Base-by-base conservation (phyloP, 768 basidiomycete species). In the Tubosaeta sp. region DNA sequence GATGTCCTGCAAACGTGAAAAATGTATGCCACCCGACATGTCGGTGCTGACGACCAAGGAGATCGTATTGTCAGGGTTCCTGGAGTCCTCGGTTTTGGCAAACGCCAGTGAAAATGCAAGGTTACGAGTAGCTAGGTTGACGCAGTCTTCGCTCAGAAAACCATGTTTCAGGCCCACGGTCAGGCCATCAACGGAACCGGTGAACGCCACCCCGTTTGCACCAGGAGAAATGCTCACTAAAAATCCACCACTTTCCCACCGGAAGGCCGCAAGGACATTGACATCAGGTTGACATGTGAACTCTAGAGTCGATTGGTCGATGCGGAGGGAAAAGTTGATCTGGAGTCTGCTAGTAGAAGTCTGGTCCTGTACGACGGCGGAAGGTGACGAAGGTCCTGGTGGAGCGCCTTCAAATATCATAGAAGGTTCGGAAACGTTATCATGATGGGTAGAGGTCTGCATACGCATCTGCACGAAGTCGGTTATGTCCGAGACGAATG, bases 241-340 rank as follows among this genome's bases (percentile, higher is more conserved):
- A 62, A 97, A 94, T 0, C 93, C 94, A 36, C 95, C 95, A 58
- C 90, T 94, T 48, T 95, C 87, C 95, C 95, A 98, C 42, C 90
- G 80, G 30, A 96, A 63, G 2, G 86, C 86, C 13, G 90, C 91
- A 36, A 87, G 77, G n/a, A 96, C 94, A 56, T 94, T 92, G 46
- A 93, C 90, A 61, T 94, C 91, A 0, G 92, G 92, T 53, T 85
- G 83, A 58, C 95, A 97, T 1, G 88, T 90, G 24, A 98, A 71
- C 52, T 88, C 84, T 44, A 98, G 76, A 48, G 79, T 84, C 0
- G 95, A 97, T 61, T 86, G 80, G 62, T 97, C 93, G 57, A 98
- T 95, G 25, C 90, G 88, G 30, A 98, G 76, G 59, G 90, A 92
- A 70, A 96, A 82, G 53, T 81, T 87, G 58, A 95, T 81, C 48